These are phyloP conservation scores for Venturia pyrina DNA, from an alignment of 2,329 filamentous ascomycete genomes.

Conservation along the genomic window DNA sequence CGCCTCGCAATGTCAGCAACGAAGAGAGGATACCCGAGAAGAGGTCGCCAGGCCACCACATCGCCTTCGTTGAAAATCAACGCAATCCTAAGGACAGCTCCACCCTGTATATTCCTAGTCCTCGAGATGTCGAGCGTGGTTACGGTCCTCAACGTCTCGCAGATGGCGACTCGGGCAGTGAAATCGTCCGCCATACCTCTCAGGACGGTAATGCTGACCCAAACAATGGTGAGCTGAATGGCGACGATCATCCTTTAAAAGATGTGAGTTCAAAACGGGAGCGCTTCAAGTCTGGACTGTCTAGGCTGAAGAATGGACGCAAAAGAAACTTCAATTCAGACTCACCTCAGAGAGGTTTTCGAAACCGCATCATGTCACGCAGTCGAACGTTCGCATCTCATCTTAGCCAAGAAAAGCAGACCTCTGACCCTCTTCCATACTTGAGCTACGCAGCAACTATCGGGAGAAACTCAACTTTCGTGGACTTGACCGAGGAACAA, in stretches of 20 bases:
- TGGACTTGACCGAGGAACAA: constrained; percentile 80
- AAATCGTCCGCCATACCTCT: constrained; percentile 21
- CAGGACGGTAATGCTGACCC: constrained; percentile 16
- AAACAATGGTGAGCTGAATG: neutral
- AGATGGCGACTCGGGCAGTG: constrained; percentile 18
- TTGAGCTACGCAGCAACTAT: constrained; percentile 90
- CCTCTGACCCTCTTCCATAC: constrained; percentile 60
- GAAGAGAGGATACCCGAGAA: constrained; percentile 40
- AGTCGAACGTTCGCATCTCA: constrained; percentile 50
- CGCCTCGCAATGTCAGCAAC: constrained; percentile 45
- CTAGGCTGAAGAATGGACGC: constrained; percentile 7
- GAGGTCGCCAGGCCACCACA: constrained; percentile 63
- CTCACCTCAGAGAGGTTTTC: constrained; percentile 1
- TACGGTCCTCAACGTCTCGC: constrained; percentile 55
- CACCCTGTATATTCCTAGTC: constrained; percentile 80
- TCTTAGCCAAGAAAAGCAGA: constrained; percentile 45
- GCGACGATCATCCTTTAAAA: neutral
- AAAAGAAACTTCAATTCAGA: constrained; percentile 7
- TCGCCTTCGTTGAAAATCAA: constrained; percentile 79
- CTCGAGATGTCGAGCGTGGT: constrained; percentile 79
- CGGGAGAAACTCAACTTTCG: constrained; percentile 85
- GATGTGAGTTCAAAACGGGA: neutral
- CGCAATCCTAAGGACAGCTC: constrained; percentile 61
- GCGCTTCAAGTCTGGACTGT: constrained; percentile 14
- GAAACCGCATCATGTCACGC: constrained; percentile 18